Evolutionary conservation across 495 filamentous ascomycete genomes (phyloP), one percentile per base, ranked within the genome.

Genomic region (Penicillium pancosmium): DNA sequence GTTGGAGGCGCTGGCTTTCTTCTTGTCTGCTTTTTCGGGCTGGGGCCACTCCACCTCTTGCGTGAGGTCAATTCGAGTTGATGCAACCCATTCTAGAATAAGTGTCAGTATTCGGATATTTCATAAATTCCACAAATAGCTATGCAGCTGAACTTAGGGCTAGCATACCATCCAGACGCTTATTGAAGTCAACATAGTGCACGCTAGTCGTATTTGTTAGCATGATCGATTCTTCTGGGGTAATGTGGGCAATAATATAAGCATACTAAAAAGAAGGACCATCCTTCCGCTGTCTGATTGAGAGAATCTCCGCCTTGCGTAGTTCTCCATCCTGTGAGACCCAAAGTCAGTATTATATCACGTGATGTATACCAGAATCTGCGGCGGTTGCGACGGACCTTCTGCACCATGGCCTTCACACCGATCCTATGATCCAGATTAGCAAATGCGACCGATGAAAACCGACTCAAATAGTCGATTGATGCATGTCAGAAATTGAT

Each of bases 161-260:
- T 48, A 16, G 59, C 67, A 60, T 69, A 84, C 81, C 83, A 73
- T 98, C 94, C 16, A 98, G 83, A 78, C 94, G 94, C 69, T 98
- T 98, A 78, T 98, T 98, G 85, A 97, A 98, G 62, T 97, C 95
- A 57, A 97, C 91, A 74, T 98, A 98, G 72, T 98, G 96, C 64
- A 96, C 93, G 69, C 83, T 86, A 53, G 33, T 25, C 63, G 18
- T 31, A 18, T 21, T 44, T n/a, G 48, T 73, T 54, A 77, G 68
- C 54, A 57, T n/a, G 16, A 31, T 52, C 25, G 21, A 44, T 7
- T 52, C 18, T 31, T 4, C 23, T 10, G 19, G 0, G 0, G 27
- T 18, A 5, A 44, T 13, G 11, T 13, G 19, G 27, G 5, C 12
- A 23, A 23, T 18, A 15, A 35, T 18, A 36, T 50, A 8, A 69